Conservation (phyloP, 257 asterid genomes). For the Nicotiana sylvestris region DNA sequence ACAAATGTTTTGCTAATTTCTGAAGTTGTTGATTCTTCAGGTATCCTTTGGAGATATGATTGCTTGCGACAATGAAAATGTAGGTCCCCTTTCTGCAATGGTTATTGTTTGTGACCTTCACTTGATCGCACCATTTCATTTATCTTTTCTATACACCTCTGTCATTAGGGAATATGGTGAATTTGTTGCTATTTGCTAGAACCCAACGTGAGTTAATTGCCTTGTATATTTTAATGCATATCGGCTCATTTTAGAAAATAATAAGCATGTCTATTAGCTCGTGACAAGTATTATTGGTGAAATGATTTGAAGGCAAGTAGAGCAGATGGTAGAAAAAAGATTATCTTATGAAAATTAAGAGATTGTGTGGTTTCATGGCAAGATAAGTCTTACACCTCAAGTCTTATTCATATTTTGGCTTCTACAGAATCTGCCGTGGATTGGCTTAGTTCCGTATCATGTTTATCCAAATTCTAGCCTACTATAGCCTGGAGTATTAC, state of each 20-base stretch:
- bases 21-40: conserved; percentile 38
- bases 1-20: conserved; percentile 1
- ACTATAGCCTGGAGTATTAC: background rate
- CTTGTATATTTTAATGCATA: background rate
- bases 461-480: background rate
- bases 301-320: background rate
- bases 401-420: background rate
- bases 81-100: conserved; percentile 23
- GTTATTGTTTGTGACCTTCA: background rate
- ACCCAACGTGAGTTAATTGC: background rate
- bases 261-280: background rate
- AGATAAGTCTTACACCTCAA: background rate
- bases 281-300: background rate
- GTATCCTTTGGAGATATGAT: conserved; percentile 98
- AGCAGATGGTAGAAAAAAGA: background rate
- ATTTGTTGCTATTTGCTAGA: background rate
- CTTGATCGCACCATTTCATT: background rate
- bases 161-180: background rate
- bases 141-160: background rate
- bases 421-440: background rate
- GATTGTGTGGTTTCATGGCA: background rate
- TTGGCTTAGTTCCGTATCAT: background rate
- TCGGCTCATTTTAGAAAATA: background rate
- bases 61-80: conserved; percentile 97
- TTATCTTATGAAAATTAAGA: background rate